Base-by-base conservation (phyloP, 345 rosid genomes). In the Arabidopsis suecica region DNA sequence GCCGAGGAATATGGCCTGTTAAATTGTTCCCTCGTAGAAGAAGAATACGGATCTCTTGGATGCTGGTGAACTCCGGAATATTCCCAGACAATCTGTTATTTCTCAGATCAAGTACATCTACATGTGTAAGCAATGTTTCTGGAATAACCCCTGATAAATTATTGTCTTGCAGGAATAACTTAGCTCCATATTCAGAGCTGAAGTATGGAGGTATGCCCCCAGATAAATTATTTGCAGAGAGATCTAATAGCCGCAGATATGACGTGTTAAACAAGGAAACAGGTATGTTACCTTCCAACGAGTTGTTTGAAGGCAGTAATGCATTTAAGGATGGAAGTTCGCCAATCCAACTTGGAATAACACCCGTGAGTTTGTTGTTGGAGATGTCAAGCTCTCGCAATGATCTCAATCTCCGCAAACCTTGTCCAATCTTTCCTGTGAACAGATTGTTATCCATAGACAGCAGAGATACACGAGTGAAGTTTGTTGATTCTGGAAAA, bases 181-280 rank as follows among this genome's bases (percentile, higher is more conserved):
- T 6, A 12, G 5, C 6, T 6, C 14, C 7, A 44, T 5, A 0
- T 5, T 0, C 1, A 6, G 3, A 5, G 6, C n/a, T 45, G 20
- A 45, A 3, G 9, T 45, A 6, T 30, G 10, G 9, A 55, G 60
- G 60, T 55, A 55, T 1, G 10, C 10, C 3, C 10, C 60, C 20
- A 1, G 60, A 55, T 13, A 55, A 55, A 1, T 0, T 28, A 5
- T 55, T 55, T 30, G 20, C 11, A 30, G 60, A 55, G 2, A 55
- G 60, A 9, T 55, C 60, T 2, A 55, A 2, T 2, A 30, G 37
- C 0, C 0, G 0, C 1, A 54, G 37, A 6, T 0, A 0, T 0
- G 20, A 13, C 0, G 0, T 6, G 2, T 3, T 55, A 20, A 55
- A 55, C 60, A 55, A 30, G 1, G 60, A 55, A 13, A 6, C 0